Evolutionary conservation across 495 filamentous ascomycete species (phyloP).

Genomic region (Xylaria telfairii): DNA sequence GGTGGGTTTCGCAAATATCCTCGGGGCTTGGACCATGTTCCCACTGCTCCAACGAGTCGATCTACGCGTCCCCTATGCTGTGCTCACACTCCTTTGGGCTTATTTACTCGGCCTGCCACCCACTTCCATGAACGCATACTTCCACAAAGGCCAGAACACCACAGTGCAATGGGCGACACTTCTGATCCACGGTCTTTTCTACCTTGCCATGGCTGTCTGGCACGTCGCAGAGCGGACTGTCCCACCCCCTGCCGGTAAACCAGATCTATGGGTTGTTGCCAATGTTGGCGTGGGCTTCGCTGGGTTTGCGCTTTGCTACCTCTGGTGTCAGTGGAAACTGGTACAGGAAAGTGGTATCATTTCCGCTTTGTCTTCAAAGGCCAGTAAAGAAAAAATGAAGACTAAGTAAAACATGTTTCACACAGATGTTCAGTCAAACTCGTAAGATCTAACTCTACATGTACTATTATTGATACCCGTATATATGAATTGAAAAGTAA

Average conservation of each 20-base stretch:
- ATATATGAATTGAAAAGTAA: neutral
- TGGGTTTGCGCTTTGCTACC: slow-evolving; percentile 84
- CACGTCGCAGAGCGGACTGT: slow-evolving; percentile 76
- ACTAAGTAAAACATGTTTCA: slow-evolving; percentile 11
- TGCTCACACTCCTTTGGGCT: slow-evolving; percentile 84
- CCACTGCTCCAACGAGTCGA: slow-evolving; percentile 86
- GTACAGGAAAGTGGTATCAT: slow-evolving; percentile 63
- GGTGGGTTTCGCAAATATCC: slow-evolving; percentile 90
- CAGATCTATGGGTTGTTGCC: slow-evolving; percentile 90
- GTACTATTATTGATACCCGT: slow-evolving; percentile 27
- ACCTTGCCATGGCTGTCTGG: slow-evolving; percentile 76
- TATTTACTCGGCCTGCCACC: slow-evolving; percentile 89
- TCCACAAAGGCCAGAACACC: slow-evolving; percentile 49
- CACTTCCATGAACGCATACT: slow-evolving; percentile 71
- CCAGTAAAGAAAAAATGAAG: slow-evolving; percentile 39
- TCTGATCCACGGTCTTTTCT: slow-evolving; percentile 75
- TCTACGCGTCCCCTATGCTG: slow-evolving; percentile 80
- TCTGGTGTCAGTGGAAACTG: slow-evolving; percentile 84
- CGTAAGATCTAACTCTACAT: neutral
- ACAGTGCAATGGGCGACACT: slow-evolving; percentile 61
- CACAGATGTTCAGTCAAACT: neutral
- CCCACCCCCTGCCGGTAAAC: slow-evolving; percentile 71
- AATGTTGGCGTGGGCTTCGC: slow-evolving; percentile 86
- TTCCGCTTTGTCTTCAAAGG: slow-evolving; percentile 29
- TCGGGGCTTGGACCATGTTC: slow-evolving; percentile 93